Base-by-base conservation (phyloP, 805 yeast species). In the Saturnispora gosingensis region DNA sequence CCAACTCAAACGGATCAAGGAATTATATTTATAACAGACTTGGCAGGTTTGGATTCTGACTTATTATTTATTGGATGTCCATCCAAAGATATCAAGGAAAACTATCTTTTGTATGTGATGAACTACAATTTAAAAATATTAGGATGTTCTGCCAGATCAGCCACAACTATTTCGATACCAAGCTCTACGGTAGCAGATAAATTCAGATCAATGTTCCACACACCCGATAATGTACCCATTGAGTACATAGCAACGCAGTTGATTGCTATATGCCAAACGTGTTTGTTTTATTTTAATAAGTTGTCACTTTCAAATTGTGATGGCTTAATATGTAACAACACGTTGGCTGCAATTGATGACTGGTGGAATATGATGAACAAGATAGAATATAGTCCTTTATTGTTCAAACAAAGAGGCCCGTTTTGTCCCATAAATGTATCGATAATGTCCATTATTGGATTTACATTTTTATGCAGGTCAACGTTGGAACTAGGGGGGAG, bases 61-160 rank as follows among this genome's bases (percentile, higher is more conserved):
- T 67, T 88, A 46, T 83, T 83, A 54, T 67, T 91, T 48, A 75
- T 91, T 27, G 83, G 87, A 2, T 76, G 90, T 2, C 81, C 83
- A 1, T 70, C 72, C 34, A 90, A 90, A 1, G 67, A 76, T 28
- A 67, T 71, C 0, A 71, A 79, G 2, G 55, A 49, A 2, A 51
- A 59, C 11, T 79, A 83, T 72, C 72, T 72, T 20, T 67, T 70
- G 44, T 91, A 87, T 62, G 76, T 78, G 48, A 80, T 87, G 9
- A 90, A 89, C 62, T 82, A 86, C 50, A 82, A 89, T 66, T 69
- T 93, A 59, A 79, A 85, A 57, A 78, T 87, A 58, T 65, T 89
- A 49, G 81, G 82, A 22, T 91, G 98, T 66, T 85, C 88, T 49
- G 95, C 97, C 9, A 72, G 99, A 53, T 81, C 96, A 0, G 83